phyloP scores from a whole-genome alignment of 1,284 basidiomycete species.

The Apiotrichum porosum region DNA sequence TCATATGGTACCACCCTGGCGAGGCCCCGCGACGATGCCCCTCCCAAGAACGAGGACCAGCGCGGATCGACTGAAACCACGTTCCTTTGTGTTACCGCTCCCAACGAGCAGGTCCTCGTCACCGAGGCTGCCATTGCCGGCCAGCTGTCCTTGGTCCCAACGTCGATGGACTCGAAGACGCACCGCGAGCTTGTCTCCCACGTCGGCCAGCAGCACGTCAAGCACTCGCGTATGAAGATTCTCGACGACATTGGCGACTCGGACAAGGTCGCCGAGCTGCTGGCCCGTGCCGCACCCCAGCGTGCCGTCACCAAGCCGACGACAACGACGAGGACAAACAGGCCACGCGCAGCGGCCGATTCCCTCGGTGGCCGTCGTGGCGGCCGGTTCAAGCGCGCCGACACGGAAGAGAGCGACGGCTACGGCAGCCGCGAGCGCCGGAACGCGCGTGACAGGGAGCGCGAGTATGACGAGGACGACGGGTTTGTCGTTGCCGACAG shows the following conservation, averaged over 20 bases:
- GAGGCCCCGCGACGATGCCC: conserved; percentile 10
- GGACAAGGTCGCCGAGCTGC: conserved; percentile 25
- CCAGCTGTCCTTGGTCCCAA: conserved; percentile 37
- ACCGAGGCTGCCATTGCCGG: conserved; percentile 41
- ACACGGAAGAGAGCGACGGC: conserved; percentile 9
- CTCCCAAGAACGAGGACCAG: not conserved
- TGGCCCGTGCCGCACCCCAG: conserved; percentile 22
- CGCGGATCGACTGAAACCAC: conserved; percentile 17
- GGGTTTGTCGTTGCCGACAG: conserved; percentile 45
- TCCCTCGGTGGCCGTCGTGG: conserved; percentile 5
- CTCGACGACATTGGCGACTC: conserved; percentile 35
- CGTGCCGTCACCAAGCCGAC: conserved; percentile 5
- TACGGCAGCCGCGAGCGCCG: conserved; percentile 1
- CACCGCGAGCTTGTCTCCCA: conserved; percentile 43
- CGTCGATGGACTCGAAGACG: conserved; percentile 39
- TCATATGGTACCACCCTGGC: conserved; percentile 34
- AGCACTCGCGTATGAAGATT: conserved; percentile 42
- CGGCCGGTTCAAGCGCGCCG: conserved; percentile 12
- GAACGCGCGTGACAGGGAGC: conserved; percentile 3
- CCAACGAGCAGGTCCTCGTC: conserved; percentile 32
- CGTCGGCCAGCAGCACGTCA: conserved; percentile 42
- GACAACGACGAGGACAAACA: conserved; percentile 1
- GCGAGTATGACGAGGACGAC: conserved; percentile 44
- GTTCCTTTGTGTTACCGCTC: conserved; percentile 30
- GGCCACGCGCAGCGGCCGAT: conserved; percentile 5